Percentiles rank a stretch among this genome's conserved stretches.
Evolutionary conservation across 1,139 yeast species (phyloP).

Genomic region (Lodderomyces beijingensis): DNA sequence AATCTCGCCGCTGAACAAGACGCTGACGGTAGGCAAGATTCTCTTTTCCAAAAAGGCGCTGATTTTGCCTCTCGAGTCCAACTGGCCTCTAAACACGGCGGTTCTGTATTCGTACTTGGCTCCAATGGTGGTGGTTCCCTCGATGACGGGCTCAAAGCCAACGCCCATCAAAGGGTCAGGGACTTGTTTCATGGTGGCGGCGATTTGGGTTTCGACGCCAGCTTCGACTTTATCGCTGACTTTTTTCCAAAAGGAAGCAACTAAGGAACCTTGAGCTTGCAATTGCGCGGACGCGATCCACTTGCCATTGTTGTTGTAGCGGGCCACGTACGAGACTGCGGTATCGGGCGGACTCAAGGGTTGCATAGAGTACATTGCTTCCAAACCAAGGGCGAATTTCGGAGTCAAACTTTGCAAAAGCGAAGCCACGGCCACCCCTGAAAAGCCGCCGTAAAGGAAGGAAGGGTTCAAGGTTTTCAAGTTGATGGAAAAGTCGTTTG

Average conservation of each 20-base stretch:
- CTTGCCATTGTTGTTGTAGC: slow-evolving; percentile 70
- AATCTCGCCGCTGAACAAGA: slow-evolving; percentile 84
- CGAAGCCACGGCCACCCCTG: slow-evolving; percentile 89
- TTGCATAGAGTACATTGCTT: slow-evolving; percentile 85
- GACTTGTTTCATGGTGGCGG: slow-evolving; percentile 74
- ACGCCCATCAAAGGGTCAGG: slow-evolving; percentile 80
- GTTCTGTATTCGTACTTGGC: slow-evolving; percentile 98
- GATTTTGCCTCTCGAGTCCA: slow-evolving; percentile 89
- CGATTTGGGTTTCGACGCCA: slow-evolving; percentile 87
- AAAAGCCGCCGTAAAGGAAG: slow-evolving; percentile 50
- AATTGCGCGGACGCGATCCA: slow-evolving; percentile 96
- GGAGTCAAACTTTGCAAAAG: slow-evolving; percentile 86
- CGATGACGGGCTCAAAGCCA: slow-evolving; percentile 75
- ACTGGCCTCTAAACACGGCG: slow-evolving; percentile 91
- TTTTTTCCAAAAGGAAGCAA: slow-evolving; percentile 91
- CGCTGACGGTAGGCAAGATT: slow-evolving; percentile 84
- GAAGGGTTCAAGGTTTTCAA: slow-evolving; percentile 90
- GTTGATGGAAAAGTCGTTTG: slow-evolving; percentile 81
- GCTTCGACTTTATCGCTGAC: slow-evolving; percentile 93
- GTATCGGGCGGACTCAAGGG: slow-evolving; percentile 85
- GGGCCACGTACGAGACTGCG: slow-evolving; percentile 84
- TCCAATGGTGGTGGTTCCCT: slow-evolving; percentile 91
- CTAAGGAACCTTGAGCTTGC: slow-evolving; percentile 87
- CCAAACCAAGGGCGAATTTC: slow-evolving; percentile 83
- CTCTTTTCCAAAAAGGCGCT: slow-evolving; percentile 90